A percentile compares a stretch with the other conserved stretches of the same genome.
Conservation (phyloP, 169 alveolate genomes). For the Toxoplasma gondii region DNA sequence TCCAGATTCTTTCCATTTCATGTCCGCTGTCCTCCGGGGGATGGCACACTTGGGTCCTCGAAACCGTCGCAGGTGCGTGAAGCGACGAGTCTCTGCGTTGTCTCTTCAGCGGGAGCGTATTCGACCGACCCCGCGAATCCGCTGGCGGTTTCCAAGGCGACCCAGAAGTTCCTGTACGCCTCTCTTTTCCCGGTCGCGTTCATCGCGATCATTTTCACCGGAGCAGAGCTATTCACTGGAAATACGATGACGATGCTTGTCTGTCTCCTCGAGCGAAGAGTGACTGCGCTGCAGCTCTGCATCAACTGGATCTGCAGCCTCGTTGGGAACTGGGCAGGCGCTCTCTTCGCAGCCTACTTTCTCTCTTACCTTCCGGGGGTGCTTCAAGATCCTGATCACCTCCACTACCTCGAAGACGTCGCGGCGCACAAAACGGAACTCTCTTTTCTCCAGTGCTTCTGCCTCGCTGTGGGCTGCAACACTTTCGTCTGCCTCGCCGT, state of each 20-base stretch:
- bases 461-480: slow-evolving; percentile 56
- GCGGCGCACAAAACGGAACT: slow-evolving; percentile 30
- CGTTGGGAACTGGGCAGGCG: slow-evolving; percentile 57
- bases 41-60: too few relatives aligned
- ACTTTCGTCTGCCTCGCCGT: slow-evolving; percentile 65
- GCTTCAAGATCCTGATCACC: not conserved
- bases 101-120: slow-evolving; percentile 45
- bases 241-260: slow-evolving; percentile 62
- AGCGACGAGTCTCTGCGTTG: not conserved
- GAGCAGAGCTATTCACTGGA: slow-evolving; percentile 57
- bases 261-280: slow-evolving; percentile 31
- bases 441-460: slow-evolving; percentile 37
- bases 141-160: slow-evolving; percentile 47
- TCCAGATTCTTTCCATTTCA: too few relatives aligned
- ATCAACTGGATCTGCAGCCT: slow-evolving; percentile 48
- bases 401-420: not conserved
- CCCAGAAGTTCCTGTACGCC: slow-evolving; percentile 47
- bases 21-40: too few relatives aligned
- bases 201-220: slow-evolving; percentile 48
- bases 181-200: slow-evolving; percentile 35
- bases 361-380: slow-evolving; percentile 52
- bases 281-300: not conserved
- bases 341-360: slow-evolving; percentile 53
- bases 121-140: slow-evolving; percentile 36
- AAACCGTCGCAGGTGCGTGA: too few relatives aligned